Conservation (phyloP, 208 protist genomes). For the Vickermania spadyakhi region DNA sequence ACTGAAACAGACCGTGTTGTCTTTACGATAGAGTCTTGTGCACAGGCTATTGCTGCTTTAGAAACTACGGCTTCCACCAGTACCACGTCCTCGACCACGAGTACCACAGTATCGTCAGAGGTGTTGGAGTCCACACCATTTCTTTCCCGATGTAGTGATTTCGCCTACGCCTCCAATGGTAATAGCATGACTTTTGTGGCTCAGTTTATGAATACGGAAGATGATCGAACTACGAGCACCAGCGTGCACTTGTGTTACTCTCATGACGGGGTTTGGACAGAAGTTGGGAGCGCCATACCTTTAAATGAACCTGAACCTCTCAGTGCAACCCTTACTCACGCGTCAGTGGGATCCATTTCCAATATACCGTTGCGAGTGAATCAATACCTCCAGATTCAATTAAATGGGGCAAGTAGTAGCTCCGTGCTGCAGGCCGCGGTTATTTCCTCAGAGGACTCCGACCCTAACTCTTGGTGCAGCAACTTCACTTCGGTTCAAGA, state of each 20-base stretch:
- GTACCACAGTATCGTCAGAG: background rate
- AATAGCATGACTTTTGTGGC: conserved; percentile 39
- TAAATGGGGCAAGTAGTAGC: conserved; percentile 10
- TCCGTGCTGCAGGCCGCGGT: conserved; percentile 23
- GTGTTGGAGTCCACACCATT: conserved; percentile 21
- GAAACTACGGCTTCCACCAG: background rate
- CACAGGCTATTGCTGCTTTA: background rate
- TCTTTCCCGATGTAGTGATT: conserved; percentile 24
- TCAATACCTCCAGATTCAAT: conserved; percentile 54
- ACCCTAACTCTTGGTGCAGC: conserved; percentile 75
- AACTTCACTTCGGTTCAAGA: conserved; percentile 72
- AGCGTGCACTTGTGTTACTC: conserved; percentile 62
- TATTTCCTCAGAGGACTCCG: conserved; percentile 19
- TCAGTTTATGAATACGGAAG: conserved; percentile 41
- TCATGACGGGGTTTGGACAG: conserved; percentile 39
- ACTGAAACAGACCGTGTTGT: conserved; percentile 36
- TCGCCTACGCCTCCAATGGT: conserved; percentile 19
- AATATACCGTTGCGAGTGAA: conserved; percentile 43
- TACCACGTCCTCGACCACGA: background rate
- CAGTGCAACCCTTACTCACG: conserved; percentile 19
- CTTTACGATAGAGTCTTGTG: conserved; percentile 62
- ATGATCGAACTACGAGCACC: conserved; percentile 3
- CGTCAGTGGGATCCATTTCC: conserved; percentile 6
- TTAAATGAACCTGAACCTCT: conserved; percentile 33
- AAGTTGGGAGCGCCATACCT: conserved; percentile 39